These are phyloP conservation scores for Aphanomyces cochlioides DNA, from an alignment of 352 stramenopile species.

Conservation along the genomic window DNA sequence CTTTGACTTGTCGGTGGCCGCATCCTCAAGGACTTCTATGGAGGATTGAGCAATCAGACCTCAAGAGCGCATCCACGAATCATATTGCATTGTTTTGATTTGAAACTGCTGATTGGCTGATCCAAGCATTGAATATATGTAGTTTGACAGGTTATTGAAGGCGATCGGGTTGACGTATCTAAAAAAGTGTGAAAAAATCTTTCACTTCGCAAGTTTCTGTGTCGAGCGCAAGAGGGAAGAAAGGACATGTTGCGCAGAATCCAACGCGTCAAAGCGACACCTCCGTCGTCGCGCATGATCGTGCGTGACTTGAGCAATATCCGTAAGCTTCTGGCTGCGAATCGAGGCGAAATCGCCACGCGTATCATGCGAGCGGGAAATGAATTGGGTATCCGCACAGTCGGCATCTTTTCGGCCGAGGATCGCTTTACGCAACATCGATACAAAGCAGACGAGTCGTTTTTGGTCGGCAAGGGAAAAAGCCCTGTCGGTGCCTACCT, in stretches of 20 bases:
- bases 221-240: background rate
- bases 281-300: background rate
- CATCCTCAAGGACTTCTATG: background rate
- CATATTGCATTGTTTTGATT: background rate
- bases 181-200: background rate
- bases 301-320: conserved; percentile 47
- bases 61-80: conserved; percentile 4
- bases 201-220: conserved; percentile 26
- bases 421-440: conserved; percentile 94
- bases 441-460: conserved; percentile 97
- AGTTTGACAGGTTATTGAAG: conserved; percentile 1
- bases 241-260: conserved; percentile 18
- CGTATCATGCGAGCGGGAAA: conserved; percentile 94
- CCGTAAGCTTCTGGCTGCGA: conserved; percentile 96
- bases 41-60: background rate
- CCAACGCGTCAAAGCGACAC: conserved; percentile 14
- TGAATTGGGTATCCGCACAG: conserved; percentile 90
- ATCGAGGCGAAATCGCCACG: conserved; percentile 97
- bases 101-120: conserved; percentile 13
- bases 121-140: background rate
- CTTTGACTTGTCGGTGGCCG: no score
- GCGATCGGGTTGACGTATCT: background rate
- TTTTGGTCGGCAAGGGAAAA: conserved; percentile 88
- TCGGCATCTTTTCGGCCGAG: conserved; percentile 90
- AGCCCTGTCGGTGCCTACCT: conserved; percentile 94